Evolutionary conservation across 371 early-diverging fungal species (phyloP).

Genomic region (Lichtheimia corymbifera): DNA sequence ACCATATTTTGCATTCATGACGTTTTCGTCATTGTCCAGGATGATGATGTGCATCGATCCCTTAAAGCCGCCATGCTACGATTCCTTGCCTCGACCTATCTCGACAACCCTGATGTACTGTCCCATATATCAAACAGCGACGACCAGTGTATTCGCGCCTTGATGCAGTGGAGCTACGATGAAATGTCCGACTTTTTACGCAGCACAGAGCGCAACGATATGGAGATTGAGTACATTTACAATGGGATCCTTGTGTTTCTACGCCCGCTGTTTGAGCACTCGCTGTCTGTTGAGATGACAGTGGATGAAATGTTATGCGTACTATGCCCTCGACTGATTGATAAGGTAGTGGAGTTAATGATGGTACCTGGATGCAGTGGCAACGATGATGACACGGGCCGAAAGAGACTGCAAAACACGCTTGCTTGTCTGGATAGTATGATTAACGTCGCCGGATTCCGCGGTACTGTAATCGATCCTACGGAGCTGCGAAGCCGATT

Average conservation of each 20-base stretch:
- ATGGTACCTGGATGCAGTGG: conserved; percentile 11
- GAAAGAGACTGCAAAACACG: conserved; percentile 11
- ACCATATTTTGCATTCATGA: conserved; percentile 34
- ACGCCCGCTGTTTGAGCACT: conserved; percentile 32
- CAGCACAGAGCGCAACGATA: background rate
- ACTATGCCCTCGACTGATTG: conserved; percentile 25
- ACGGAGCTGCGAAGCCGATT: conserved; percentile 16
- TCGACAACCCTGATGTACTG: conserved; percentile 34
- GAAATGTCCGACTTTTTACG: conserved; percentile 15
- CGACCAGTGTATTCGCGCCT: conserved; percentile 14
- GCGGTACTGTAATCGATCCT: conserved; percentile 20
- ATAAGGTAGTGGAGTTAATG: conserved; percentile 21
- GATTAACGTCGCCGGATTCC: conserved; percentile 41
- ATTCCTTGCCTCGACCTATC: conserved; percentile 38
- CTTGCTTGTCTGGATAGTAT: conserved; percentile 39
- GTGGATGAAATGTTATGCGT: conserved; percentile 17
- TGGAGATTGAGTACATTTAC: conserved; percentile 17
- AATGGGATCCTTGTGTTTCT: conserved; percentile 33
- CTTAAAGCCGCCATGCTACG: conserved; percentile 29
- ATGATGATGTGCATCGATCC: conserved; percentile 5
- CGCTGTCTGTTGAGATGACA: conserved; percentile 26
- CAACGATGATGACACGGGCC: no score
- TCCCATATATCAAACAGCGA: conserved; percentile 22
- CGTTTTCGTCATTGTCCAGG: conserved; percentile 19
- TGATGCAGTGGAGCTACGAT: conserved; percentile 19